phyloP scores from a whole-genome alignment of 768 basidiomycete genomes.

The Suillus discolor region DNA sequence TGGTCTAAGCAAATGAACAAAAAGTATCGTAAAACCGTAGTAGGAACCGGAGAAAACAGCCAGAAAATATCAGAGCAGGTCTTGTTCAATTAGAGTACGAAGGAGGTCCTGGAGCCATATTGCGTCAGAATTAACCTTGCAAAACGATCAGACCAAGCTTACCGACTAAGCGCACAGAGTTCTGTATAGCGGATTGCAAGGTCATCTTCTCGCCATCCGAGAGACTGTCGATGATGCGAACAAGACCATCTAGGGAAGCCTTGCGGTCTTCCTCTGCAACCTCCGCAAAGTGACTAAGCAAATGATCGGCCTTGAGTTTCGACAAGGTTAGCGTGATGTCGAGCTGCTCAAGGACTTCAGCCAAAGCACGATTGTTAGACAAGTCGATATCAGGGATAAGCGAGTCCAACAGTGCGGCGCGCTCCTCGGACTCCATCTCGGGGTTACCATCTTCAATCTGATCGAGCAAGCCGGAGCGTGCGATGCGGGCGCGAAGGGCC shows the following conservation, averaged over 20 bases:
- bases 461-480: conserved; percentile 63
- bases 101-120: conserved; percentile 37
- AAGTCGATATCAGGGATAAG: conserved; percentile 56
- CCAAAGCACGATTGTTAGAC: conserved; percentile 57
- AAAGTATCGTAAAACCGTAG: conserved; percentile 1
- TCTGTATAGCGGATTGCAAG: conserved; percentile 64
- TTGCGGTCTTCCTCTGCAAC: conserved; percentile 76
- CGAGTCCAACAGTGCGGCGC: conserved; percentile 62
- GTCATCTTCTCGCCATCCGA: conserved; percentile 70
- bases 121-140: background rate
- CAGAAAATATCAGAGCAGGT: background rate
- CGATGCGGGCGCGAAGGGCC: conserved; percentile 83
- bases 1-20: background rate
- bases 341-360: conserved; percentile 69
- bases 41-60: background rate
- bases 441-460: conserved; percentile 74
- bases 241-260: conserved; percentile 72
- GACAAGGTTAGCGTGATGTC: conserved; percentile 64
- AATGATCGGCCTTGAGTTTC: conserved; percentile 69
- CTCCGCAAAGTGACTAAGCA: conserved; percentile 66
- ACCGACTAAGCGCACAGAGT: conserved; percentile 60
- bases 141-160: conserved; percentile 25
- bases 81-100: conserved; percentile 36
- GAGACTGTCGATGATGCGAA: conserved; percentile 72
- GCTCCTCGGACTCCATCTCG: conserved; percentile 65